Base-by-base conservation (phyloP, 2,329 filamentous ascomycete genomes). In the Fusarium austroafricanum region DNA sequence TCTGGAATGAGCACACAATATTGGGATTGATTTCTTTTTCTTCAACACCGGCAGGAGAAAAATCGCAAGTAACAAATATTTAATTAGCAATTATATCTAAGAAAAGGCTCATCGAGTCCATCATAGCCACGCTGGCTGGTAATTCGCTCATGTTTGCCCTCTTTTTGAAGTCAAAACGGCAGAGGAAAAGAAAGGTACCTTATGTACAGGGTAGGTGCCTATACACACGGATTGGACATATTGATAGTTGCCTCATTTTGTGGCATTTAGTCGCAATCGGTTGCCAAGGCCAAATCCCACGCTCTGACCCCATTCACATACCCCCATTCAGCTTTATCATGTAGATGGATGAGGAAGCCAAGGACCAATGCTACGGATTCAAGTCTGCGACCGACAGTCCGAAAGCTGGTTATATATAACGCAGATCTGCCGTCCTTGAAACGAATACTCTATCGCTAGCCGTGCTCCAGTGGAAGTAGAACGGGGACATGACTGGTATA, bases 251-350 rank as follows among this genome's bases (percentile, higher is more conserved):
- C 64, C 68, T 67, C 70, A 73, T 73, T 59, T 55, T 53, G 55
- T 60, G 49, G 45, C 46, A 61, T 71, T 54, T 51, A 63, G 56
- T 67, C 71, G 71, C 60, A 68, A 73, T 73, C 64, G 45, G 31
- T 20, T 45, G 65, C 71, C 71, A 73, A 73, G 67, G 28, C 45
- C 53, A 35, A 40, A 58, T 47, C 58, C 47, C 54, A 52, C 50
- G 57, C 62, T 70, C 54, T 56, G 54, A 46, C 50, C 54, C 67
- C 67, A 52, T 71, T 47, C 42, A 35, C 40, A 55, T 44, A 55
- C 57, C 23, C 8, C 23, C 8, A 8, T 5, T 8, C 23, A 5
- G 8, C 23, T 8, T 26, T 5, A 8, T 5, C 8, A 26, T 5
- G 23, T 26, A 40, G 49, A 39, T 68, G 50, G 62, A 57, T 26